A percentile compares a stretch with the other conserved stretches of the same genome.
These are phyloP conservation scores for Cerrena zonata DNA, from an alignment of 1,284 basidiomycete species.

Conservation along the genomic window DNA sequence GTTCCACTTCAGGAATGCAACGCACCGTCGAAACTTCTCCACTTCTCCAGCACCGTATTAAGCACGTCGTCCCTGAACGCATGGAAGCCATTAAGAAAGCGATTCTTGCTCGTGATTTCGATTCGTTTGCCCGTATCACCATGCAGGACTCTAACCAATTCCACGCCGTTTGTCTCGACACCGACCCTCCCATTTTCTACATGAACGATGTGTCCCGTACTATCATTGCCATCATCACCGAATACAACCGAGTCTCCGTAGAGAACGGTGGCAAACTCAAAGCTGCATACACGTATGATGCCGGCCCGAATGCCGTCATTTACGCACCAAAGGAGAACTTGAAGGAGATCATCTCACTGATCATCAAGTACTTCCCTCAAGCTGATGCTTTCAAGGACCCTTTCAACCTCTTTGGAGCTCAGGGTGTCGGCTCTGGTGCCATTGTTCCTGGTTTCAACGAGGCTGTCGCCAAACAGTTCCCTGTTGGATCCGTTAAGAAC, in stretches of 20 bases:
- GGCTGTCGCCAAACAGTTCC: slow-evolving; percentile 68
- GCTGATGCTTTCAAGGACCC: slow-evolving; percentile 69
- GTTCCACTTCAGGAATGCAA: slow-evolving; percentile 95
- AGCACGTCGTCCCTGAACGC: slow-evolving; percentile 78
- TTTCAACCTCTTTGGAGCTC: slow-evolving; percentile 53
- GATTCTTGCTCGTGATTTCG: slow-evolving; percentile 80
- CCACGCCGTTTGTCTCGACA: slow-evolving; percentile 96
- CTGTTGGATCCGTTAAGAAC: slow-evolving; percentile 73
- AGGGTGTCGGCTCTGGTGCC: slow-evolving; percentile 37
- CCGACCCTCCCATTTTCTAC: slow-evolving; percentile 96
- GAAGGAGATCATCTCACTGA: slow-evolving; percentile 68
- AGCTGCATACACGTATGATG: slow-evolving; percentile 97
- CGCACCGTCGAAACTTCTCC: slow-evolving; percentile 88
- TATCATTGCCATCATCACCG: slow-evolving; percentile 83
- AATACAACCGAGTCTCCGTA: slow-evolving; percentile 84
- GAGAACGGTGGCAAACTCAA: slow-evolving; percentile 60
- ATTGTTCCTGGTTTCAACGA: slow-evolving; percentile 73
- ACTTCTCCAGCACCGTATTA: slow-evolving; percentile 86
- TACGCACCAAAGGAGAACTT: slow-evolving; percentile 81
- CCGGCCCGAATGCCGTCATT: slow-evolving; percentile 97
- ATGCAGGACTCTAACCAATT: slow-evolving; percentile 99
- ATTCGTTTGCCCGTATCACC: slow-evolving; percentile 83
- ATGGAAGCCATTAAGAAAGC: slow-evolving; percentile 82
- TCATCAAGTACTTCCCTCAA: slow-evolving; percentile 83
- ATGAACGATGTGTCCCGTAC: slow-evolving; percentile 92